Evolutionary conservation across 768 basidiomycete species (phyloP).

Genomic region (Dacryopinax primogenitus): DNA sequence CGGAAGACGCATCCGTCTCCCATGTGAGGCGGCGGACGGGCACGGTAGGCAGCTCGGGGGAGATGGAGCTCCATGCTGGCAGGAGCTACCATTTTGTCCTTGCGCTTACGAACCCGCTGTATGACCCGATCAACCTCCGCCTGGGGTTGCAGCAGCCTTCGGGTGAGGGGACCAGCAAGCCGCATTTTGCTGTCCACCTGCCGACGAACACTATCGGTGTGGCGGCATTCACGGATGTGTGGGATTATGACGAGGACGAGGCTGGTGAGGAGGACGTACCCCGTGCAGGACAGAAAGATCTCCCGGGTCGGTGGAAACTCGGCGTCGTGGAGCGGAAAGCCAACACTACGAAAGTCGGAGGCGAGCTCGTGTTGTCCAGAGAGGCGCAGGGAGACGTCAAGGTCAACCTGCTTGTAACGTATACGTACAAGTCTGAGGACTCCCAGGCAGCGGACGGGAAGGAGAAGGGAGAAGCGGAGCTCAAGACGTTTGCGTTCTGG

Average conservation of each 20-base stretch:
- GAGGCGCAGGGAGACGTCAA: conserved; percentile 66
- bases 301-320: conserved; percentile 35
- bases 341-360: conserved; percentile 76
- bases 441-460: conserved; percentile 26
- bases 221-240: conserved; percentile 86
- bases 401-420: conserved; percentile 91
- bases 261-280: conserved; percentile 32
- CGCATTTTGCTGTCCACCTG: conserved; percentile 67
- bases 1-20: conserved; percentile 34
- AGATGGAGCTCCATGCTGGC: conserved; percentile 50
- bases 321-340: conserved; percentile 80
- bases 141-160: conserved; percentile 63
- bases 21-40: conserved; percentile 24
- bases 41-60: conserved; percentile 31
- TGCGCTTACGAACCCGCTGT: conserved; percentile 85
- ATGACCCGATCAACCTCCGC: conserved; percentile 89
- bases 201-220: conserved; percentile 69
- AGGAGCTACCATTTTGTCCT: conserved; percentile 80
- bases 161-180: conserved; percentile 26
- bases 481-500: conserved; percentile 84
- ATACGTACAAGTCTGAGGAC: conserved; percentile 89
- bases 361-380: conserved; percentile 75
- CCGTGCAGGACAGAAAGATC: conserved; percentile 32
- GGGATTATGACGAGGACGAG: conserved; percentile 96
- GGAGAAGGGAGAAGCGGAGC: conserved; percentile 42